Conservation (phyloP, 768 basidiomycete species). For the Dentipellis fragilis region DNA sequence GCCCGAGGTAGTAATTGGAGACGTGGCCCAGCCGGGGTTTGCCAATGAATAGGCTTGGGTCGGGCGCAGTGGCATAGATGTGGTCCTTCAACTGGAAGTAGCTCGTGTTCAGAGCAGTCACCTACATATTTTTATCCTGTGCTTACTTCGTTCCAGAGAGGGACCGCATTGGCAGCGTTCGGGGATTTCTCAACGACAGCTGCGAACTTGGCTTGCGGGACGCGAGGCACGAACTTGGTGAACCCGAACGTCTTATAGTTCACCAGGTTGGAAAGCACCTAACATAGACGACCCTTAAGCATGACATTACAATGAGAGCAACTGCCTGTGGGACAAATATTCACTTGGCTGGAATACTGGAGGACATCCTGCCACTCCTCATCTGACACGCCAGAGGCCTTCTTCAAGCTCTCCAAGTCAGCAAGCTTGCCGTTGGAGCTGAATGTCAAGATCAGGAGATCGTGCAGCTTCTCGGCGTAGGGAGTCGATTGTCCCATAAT, state of each 20-base stretch:
- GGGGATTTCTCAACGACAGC: constrained; percentile 51
- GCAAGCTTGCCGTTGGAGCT: constrained; percentile 47
- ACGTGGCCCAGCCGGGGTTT: constrained; percentile 70
- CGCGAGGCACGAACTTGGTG: constrained; percentile 76
- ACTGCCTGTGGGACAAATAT: neutral
- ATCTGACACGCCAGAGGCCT: constrained; percentile 39
- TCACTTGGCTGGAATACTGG: constrained; percentile 67
- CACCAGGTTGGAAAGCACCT: constrained; percentile 50
- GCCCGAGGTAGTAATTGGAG: constrained; percentile 80
- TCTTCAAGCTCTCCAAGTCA: constrained; percentile 44
- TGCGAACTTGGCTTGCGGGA: constrained; percentile 50
- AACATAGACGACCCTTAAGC: neutral
- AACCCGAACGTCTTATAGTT: constrained; percentile 81
- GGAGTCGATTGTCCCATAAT: constrained; percentile 81
- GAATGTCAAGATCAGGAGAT: constrained; percentile 63
- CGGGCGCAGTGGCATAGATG: constrained; percentile 61
- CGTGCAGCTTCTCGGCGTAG: constrained; percentile 56
- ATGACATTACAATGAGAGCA: neutral
- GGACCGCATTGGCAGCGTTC: constrained; percentile 42
- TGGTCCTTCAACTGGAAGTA: constrained; percentile 52
- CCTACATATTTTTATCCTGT: neutral
- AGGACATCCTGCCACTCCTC: constrained; percentile 62
- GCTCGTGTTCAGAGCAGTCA: neutral
- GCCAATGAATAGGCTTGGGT: constrained; percentile 63
- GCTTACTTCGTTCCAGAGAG: constrained; percentile 56